A percentile compares a stretch with the other conserved stretches of the same genome.
phyloP scores from a whole-genome alignment of 2,329 filamentous ascomycete genomes.

The Thielaviopsis punctulata region DNA sequence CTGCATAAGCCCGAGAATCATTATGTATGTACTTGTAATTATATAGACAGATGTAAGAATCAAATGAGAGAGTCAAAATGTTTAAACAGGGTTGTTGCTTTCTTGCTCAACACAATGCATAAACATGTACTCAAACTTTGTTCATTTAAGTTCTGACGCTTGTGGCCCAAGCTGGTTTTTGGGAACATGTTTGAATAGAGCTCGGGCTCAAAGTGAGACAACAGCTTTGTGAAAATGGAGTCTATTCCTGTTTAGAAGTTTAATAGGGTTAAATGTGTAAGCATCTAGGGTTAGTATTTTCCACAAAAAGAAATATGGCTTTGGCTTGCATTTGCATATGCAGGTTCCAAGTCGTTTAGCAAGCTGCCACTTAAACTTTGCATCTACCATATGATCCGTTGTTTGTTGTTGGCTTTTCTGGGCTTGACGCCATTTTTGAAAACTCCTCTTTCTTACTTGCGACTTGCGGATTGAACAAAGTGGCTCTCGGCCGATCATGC shows the following conservation, averaged over 20 bases:
- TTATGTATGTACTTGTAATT: neutral
- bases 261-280: neutral
- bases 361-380: neutral
- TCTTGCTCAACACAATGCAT: neutral
- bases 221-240: no score
- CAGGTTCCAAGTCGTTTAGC: neutral
- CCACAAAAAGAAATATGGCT: neutral
- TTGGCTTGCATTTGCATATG: neutral
- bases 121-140: neutral
- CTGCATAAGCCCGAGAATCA: neutral
- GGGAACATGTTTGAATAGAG: neutral
- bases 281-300: neutral
- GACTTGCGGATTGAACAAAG: neutral
- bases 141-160: neutral
- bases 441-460: neutral
- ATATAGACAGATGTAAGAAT: no score
- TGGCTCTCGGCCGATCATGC: neutral
- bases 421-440: no score
- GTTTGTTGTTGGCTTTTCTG: no score
- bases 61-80: no score
- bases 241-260: no score
- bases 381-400: neutral
- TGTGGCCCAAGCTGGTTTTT: neutral
- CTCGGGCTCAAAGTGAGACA: no score
- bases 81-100: neutral